Conservation (phyloP, 2,329 filamentous ascomycete genomes). For the Calonectria hongkongensis region DNA sequence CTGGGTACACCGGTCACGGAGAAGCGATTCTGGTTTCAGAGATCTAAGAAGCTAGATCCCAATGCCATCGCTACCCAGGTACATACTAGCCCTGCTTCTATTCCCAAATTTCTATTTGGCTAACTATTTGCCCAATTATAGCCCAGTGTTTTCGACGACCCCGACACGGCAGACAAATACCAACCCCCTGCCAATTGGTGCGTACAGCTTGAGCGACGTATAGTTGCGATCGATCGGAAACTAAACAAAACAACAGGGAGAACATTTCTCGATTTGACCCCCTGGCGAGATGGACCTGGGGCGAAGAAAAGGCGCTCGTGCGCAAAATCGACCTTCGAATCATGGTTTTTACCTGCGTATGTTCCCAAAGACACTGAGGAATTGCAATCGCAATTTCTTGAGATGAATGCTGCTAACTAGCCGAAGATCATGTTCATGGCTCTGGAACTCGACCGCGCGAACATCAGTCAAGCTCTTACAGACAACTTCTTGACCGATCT, state of each 20-base stretch:
- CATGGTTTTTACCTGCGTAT: conserved; percentile 65
- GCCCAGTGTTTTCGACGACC: conserved; percentile 38
- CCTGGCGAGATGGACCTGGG: conserved; percentile 64
- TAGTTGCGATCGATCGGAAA: neutral
- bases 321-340: conserved; percentile 65
- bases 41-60: conserved; percentile 42
- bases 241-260: conserved; percentile 48
- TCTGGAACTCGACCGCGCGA: conserved; percentile 69
- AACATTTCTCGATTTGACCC: conserved; percentile 69
- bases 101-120: neutral
- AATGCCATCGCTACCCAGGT: conserved; percentile 39
- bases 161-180: conserved; percentile 36
- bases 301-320: conserved; percentile 61
- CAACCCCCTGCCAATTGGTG: conserved; percentile 30
- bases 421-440: conserved; percentile 58
- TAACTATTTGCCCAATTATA: neutral
- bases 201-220: neutral
- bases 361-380: neutral
- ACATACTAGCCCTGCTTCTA: neutral
- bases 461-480: conserved; percentile 67
- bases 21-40: conserved; percentile 60
- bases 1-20: conserved; percentile 42
- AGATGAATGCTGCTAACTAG: neutral
- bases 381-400: neutral
- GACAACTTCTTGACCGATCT: conserved; percentile 68